Base-by-base conservation (phyloP, 495 filamentous ascomycete species). In the Parachaetomium inaequale region DNA sequence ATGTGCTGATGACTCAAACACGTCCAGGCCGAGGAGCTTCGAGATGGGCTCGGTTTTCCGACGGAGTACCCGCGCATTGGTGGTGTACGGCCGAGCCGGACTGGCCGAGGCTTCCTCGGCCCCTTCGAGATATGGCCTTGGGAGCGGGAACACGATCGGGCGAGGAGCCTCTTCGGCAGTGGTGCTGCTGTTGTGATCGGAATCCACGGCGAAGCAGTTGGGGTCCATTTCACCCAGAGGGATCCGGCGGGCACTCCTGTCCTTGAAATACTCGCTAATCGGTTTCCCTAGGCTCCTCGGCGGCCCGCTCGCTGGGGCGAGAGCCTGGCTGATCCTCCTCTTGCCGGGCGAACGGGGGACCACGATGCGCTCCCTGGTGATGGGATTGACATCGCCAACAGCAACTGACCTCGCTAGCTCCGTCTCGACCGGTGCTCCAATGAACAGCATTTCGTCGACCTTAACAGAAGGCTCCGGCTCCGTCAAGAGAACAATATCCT, bases 211-310 rank as follows among this genome's bases (percentile, higher is more conserved):
- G 68, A 97, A 90, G 62, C 82, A 88, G 71, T 97, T 97, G 11
- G 88, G 85, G 66, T 96, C 90, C 71, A 97, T 83, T 76, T 95
- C 92, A 12, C 86, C 90, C 49, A 97, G 81, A 10, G 92, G 91
- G 31, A 83, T 86, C 4, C 93, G 85, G 59, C 83, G 84, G 15
- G 52, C 17, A 15, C 11, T 28, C 23, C 86, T 80, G 43, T 68
- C 69, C 63, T 86, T 89, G 73, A 96, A 94, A 73, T 91, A 95
- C 10, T 82, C 80, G 59, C 87, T 85, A 63, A 95, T 93, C 0
- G 90, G 81, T 65, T 95, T 77, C 79, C 74, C 74, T 79, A 84
- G 57, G 14, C 45, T 59, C 42, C 74, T 77, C 14, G 76, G 74
- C 29, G 69, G 45, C 26, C 57, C 65, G 15, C 67, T 61, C 5